Evolutionary conservation across 1,284 basidiomycete genomes (phyloP).

Genomic region (Tetrapyrgos nigripes): DNA sequence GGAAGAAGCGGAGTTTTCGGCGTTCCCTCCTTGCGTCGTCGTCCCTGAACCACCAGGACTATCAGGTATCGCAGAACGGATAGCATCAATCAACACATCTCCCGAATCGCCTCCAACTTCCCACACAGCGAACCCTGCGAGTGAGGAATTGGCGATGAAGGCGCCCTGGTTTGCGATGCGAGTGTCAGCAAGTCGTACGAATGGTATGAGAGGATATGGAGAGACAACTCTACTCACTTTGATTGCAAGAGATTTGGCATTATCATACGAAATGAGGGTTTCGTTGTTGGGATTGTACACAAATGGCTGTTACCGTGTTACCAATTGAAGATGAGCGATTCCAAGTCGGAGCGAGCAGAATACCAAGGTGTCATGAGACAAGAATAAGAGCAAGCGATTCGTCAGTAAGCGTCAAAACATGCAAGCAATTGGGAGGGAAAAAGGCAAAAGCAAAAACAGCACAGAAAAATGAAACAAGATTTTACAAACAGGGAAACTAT

Average conservation of each 20-base stretch:
- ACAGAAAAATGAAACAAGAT: background rate
- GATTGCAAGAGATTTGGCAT: conserved; percentile 52
- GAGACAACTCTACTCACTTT: conserved; percentile 41
- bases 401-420: too few relatives aligned
- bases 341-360: too few relatives aligned
- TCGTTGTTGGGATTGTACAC: conserved; percentile 53
- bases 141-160: conserved; percentile 27
- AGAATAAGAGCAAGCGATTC: too few relatives aligned
- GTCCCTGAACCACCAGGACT: too few relatives aligned
- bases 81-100: conserved; percentile 50
- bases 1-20: too few relatives aligned
- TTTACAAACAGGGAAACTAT: background rate
- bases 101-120: conserved; percentile 52
- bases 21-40: too few relatives aligned
- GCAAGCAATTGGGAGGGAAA: too few relatives aligned
- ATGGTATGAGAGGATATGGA: background rate
- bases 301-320: too few relatives aligned
- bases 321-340: too few relatives aligned
- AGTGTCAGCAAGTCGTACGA: background rate
- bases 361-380: too few relatives aligned
- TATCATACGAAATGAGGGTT: conserved; percentile 61
- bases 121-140: conserved; percentile 52
- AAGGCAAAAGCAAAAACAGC: background rate
- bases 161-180: conserved; percentile 16
- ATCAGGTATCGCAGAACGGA: too few relatives aligned